Evolutionary conservation across 1,284 basidiomycete species (phyloP), one percentile per base, ranked within the genome.

Genomic region (Boletus hoseneyae): DNA sequence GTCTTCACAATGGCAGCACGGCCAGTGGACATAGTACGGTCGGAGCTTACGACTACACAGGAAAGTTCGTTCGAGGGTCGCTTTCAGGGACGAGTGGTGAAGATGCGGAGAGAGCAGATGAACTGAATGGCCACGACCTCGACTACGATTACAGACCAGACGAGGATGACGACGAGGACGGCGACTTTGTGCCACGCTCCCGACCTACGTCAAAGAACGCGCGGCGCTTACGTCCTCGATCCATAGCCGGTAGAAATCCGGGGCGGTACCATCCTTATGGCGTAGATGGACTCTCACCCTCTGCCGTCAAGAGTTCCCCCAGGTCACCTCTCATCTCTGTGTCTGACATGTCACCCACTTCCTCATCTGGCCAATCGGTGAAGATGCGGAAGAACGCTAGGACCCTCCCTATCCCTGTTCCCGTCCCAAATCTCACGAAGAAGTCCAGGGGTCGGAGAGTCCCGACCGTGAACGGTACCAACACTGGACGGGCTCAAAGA

Each of bases 341-440:
- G 46, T 52, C 62, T 51, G 61, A 58, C 42, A 53, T 63, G 55
- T 63, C 58, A 50, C 69, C 51, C 37, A 45, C 49, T 48, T 57
- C 49, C 33, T 57, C 54, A 25, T 49, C 57, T 42, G 59, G 47
- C 11, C 60, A 55, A 39, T 55, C 56, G 52, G 49, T 55, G 56
- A 61, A 60, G 65, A 48, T 71, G 71, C 68, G 67, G 49, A 69
- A 68, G 58, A 70, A 72, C 16, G 55, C 70, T 3, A 64, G 70
- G 34, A 69, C 68, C 23, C 64, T 78, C 6, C 78, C 79, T 29
- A 70, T 81, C 18, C 87, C 88, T 21, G 73, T 87, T 10, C 84
- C 85, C 23, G 76, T 87, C 7, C 84, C 84, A 2, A 83, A 85
- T 61, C 67, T 88, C 50, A 86, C 78, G 16, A 88, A 88, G 73